Percentiles rank a stretch among this genome's conserved stretches.
Evolutionary conservation across 2,329 filamentous ascomycete genomes (phyloP).

Genomic region (Paecilomyces variotii): DNA sequence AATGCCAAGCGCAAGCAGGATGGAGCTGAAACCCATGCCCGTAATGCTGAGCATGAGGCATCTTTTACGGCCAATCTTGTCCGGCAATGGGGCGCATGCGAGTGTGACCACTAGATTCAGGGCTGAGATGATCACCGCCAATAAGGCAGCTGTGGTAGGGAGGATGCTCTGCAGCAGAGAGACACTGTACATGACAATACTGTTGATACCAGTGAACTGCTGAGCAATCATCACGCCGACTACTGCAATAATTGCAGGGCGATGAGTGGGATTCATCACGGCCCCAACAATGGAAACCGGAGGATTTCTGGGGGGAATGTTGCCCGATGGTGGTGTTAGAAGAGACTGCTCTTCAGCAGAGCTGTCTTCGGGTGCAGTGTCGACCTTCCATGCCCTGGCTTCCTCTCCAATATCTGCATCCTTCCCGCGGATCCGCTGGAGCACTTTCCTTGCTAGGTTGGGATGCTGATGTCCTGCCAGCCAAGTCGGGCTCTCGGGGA

Average conservation of each 20-base stretch:
- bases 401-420: conserved; percentile 65
- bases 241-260: conserved; percentile 70
- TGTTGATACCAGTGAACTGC: conserved; percentile 91
- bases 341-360: conserved; percentile 63
- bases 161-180: conserved; percentile 75
- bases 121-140: conserved; percentile 80
- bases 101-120: conserved; percentile 81
- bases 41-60: conserved; percentile 75
- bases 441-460: conserved; percentile 53
- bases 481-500: conserved; percentile 85
- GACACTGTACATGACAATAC: conserved; percentile 97
- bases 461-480: conserved; percentile 59
- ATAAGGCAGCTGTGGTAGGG: conserved; percentile 67
- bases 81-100: conserved; percentile 73
- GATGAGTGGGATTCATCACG: conserved; percentile 57
- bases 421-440: conserved; percentile 69
- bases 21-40: conserved; percentile 73
- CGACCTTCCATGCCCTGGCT: conserved; percentile 51
- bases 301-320: conserved; percentile 57
- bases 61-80: conserved; percentile 77
- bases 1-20: conserved; percentile 74
- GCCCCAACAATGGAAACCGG: conserved; percentile 60
- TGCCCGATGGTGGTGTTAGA: conserved; percentile 49
- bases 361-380: conserved; percentile 14
- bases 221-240: conserved; percentile 88